A percentile compares a stretch with the other conserved stretches of the same genome.
Conservation (phyloP, 2,329 filamentous ascomycete species). For the Aspergillus fructus region DNA sequence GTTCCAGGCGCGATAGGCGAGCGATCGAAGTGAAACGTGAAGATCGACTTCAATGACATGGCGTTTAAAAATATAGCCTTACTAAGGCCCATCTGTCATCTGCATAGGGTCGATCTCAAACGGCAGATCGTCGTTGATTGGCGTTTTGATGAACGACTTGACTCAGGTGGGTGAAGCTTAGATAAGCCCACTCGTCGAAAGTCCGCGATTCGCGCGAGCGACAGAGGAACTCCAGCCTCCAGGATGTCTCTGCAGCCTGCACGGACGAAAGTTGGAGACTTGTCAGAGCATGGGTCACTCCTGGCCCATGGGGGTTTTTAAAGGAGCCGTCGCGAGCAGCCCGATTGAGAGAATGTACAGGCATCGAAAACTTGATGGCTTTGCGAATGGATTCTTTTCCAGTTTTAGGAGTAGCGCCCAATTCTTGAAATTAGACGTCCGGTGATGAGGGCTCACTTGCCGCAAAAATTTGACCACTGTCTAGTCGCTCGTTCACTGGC, state of each 20-base stretch:
- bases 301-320: neutral
- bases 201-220: no score
- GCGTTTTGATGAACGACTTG: conserved; percentile 14
- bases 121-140: conserved; percentile 39
- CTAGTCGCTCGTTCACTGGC: neutral
- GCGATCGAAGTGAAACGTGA: conserved; percentile 1
- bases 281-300: neutral
- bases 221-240: neutral
- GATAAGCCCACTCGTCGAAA: neutral
- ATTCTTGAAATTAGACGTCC: neutral
- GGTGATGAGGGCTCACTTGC: neutral
- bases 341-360: neutral
- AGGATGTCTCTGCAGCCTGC: neutral
- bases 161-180: neutral
- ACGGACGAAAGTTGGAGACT: neutral
- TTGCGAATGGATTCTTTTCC: conserved; percentile 15
- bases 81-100: conserved; percentile 29
- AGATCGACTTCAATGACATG: conserved; percentile 5
- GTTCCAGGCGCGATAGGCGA: neutral
- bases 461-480: neutral
- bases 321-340: neutral
- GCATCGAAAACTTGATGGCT: conserved; percentile 1
- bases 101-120: conserved; percentile 36
- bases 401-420: conserved; percentile 14
- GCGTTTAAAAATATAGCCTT: conserved; percentile 6